Conservation (phyloP, 352 stramenopile genomes). For the Pythium biforme region DNA sequence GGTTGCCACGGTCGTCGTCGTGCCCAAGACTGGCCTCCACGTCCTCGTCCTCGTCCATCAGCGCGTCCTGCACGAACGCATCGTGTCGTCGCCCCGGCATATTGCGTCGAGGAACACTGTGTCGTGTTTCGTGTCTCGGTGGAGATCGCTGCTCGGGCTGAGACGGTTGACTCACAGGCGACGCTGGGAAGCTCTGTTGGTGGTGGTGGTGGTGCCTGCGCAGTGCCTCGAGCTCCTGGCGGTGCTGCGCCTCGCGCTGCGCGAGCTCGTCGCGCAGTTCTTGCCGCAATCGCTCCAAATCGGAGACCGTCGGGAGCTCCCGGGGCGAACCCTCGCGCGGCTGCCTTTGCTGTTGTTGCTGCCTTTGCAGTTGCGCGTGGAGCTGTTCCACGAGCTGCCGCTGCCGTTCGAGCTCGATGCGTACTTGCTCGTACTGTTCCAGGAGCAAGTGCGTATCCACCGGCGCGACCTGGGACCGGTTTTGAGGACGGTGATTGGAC, state of each 20-base stretch:
- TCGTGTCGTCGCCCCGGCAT: constrained; percentile 3
- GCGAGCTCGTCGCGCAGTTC: constrained; percentile 51
- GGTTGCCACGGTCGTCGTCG: neutral
- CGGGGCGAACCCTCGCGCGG: neutral
- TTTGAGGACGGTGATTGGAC: neutral
- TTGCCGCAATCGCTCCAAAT: constrained; percentile 57
- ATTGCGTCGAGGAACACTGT: neutral
- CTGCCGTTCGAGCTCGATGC: constrained; percentile 44
- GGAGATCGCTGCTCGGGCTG: neutral
- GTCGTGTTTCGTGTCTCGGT: neutral
- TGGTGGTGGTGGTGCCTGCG: constrained; percentile 31
- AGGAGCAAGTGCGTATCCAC: constrained; percentile 29
- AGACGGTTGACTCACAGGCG: neutral
- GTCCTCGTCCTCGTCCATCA: constrained; percentile 11
- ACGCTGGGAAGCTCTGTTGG: constrained; percentile 1
- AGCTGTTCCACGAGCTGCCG: constrained; percentile 59
- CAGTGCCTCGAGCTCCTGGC: constrained; percentile 42
- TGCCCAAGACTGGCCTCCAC: neutral
- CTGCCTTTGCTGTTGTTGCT: constrained; percentile 36
- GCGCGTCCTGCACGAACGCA: constrained; percentile 23
- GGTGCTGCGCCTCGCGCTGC: constrained; percentile 48
- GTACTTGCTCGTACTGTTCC: constrained; percentile 58
- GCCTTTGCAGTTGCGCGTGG: constrained; percentile 43
- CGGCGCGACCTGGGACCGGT: neutral
- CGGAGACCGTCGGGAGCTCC: constrained; percentile 36